Conservation (phyloP, 768 basidiomycete species). For the Boletus insuetus region DNA sequence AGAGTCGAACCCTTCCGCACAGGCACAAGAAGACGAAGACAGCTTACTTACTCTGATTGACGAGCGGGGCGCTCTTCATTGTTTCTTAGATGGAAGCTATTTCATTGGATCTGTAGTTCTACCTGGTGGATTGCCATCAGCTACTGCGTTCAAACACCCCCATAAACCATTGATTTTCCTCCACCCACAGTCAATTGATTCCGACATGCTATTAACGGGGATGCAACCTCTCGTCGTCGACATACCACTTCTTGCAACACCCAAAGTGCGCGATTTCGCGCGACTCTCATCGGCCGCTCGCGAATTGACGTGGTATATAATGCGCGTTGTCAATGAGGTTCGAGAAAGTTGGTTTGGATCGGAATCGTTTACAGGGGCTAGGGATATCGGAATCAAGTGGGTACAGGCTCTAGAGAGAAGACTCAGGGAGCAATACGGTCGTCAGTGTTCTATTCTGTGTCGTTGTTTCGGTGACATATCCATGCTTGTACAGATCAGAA, state of each 20-base stretch:
- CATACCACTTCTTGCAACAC: slow-evolving; percentile 55
- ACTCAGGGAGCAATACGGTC: slow-evolving; percentile 63
- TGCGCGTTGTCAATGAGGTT: slow-evolving; percentile 73
- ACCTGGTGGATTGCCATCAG: slow-evolving; percentile 32
- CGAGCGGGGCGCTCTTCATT: slow-evolving; percentile 53
- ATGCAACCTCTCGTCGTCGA: slow-evolving; percentile 45
- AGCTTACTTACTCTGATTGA: slow-evolving; percentile 67
- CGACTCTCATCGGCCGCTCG: slow-evolving; percentile 65
- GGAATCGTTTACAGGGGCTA: slow-evolving; percentile 61
- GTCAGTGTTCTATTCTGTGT: slow-evolving; percentile 40
- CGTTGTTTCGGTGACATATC: slow-evolving; percentile 7
- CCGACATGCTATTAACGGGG: slow-evolving; percentile 26
- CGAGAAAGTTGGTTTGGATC: slow-evolving; percentile 70
- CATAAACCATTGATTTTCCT: slow-evolving; percentile 47
- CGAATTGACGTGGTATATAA: slow-evolving; percentile 69
- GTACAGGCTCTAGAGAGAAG: slow-evolving; percentile 59
- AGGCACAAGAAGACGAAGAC: slow-evolving; percentile 48
- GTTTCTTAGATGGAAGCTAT: slow-evolving; percentile 76
- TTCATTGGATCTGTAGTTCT: slow-evolving; percentile 53
- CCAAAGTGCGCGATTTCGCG: slow-evolving; percentile 66
- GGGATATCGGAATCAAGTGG: slow-evolving; percentile 74
- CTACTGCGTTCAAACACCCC: slow-evolving; percentile 42
- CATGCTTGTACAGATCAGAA: slow-evolving; percentile 46
- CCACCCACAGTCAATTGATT: slow-evolving; percentile 36
- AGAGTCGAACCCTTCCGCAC: slow-evolving; percentile 24